Conservation (phyloP, 495 filamentous ascomycete species). For the Cudoniella acicularis region DNA sequence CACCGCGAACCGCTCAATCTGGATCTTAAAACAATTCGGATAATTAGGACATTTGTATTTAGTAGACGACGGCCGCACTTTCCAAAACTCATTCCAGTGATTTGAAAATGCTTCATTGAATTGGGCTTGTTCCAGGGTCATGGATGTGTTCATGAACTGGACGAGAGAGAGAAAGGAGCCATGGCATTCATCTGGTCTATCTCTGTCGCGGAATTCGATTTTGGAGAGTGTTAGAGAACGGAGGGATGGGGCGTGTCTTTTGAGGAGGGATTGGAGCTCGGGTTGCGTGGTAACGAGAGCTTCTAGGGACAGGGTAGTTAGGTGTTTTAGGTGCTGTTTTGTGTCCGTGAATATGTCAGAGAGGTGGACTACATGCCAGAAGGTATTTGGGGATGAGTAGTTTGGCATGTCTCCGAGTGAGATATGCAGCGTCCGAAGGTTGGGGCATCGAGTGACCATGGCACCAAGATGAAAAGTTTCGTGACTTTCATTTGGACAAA, state of each 20-base stretch:
- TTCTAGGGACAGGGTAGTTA: neutral
- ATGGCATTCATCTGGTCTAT: neutral
- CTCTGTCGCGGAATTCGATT: neutral
- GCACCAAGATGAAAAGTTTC: neutral
- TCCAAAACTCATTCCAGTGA: neutral
- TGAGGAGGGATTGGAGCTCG: neutral
- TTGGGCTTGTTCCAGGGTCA: neutral
- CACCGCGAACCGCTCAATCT: neutral
- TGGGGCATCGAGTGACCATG: neutral
- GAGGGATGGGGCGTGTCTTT: neutral
- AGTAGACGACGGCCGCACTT: too few relatives aligned
- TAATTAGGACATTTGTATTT: neutral
- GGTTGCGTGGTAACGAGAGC: neutral
- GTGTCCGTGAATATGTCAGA: neutral
- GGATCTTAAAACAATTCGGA: neutral
- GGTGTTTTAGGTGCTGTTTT: neutral
- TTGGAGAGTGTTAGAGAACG: neutral
- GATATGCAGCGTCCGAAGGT: neutral
- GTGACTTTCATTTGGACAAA: neutral
- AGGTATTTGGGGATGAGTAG: neutral
- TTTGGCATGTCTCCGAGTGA: neutral
- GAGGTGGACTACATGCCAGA: neutral
- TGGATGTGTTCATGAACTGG: neutral
- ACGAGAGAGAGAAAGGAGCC: neutral
- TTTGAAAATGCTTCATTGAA: neutral